Evolutionary conservation across 169 alveolate species (phyloP).

Genomic region (Cryptosporidium ryanae): DNA sequence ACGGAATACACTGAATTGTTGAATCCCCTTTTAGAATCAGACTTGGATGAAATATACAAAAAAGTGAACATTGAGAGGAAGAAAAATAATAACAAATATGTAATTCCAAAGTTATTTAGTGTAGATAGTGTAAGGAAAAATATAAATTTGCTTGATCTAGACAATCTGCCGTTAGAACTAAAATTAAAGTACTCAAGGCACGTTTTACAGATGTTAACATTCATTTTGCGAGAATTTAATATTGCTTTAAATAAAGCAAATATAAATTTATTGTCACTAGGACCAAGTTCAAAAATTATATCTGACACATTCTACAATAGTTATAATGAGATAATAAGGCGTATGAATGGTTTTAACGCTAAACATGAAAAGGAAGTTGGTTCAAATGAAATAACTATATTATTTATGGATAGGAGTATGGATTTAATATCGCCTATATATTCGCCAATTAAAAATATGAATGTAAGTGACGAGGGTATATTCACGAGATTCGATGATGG

Average conservation of each 20-base stretch:
- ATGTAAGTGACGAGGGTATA: background rate
- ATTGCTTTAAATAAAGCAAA: background rate
- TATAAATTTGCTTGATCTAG: slow-evolving; percentile 2
- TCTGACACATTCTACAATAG: slow-evolving; percentile 6
- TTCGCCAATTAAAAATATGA: slow-evolving; percentile 31
- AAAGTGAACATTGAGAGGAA: background rate
- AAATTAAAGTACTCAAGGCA: slow-evolving; percentile 21
- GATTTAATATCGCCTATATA: slow-evolving; percentile 49
- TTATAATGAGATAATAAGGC: background rate
- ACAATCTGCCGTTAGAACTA: slow-evolving; percentile 7
- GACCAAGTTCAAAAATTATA: slow-evolving; percentile 15
- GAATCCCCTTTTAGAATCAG: slow-evolving; percentile 6
- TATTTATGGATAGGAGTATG: slow-evolving; percentile 50
- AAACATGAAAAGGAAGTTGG: background rate
- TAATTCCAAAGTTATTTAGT: slow-evolving; percentile 43
- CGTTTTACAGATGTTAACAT: slow-evolving; percentile 15
- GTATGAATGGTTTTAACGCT: background rate
- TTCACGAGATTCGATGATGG: slow-evolving; percentile 23
- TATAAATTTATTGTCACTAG: slow-evolving; percentile 20
- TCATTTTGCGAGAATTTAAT: slow-evolving; percentile 12
- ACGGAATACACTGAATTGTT: background rate
- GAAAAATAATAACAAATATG: background rate
- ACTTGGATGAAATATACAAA: slow-evolving; percentile 9
- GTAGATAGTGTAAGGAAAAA: slow-evolving; percentile 24
- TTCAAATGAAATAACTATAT: background rate